These are phyloP conservation scores for Sequoiadendron giganteum DNA, from an alignment of 75 land plant genomes.

Conservation along the genomic window DNA sequence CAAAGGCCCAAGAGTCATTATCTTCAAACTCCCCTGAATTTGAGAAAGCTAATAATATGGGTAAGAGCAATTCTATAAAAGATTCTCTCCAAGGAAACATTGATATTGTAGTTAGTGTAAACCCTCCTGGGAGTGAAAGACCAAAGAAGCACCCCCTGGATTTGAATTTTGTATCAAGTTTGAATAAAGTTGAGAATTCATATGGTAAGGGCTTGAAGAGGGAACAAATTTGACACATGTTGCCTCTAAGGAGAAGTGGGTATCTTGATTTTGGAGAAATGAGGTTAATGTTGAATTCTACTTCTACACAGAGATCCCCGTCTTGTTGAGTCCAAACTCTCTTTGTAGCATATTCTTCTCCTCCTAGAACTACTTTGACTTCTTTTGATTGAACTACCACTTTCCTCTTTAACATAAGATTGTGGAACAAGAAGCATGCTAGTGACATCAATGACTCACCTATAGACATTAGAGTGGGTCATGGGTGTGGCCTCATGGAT, in stretches of 20 bases:
- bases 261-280: no score
- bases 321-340: no score
- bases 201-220: neutral
- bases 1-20: no score
- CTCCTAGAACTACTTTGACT: no score
- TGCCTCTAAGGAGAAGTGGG: neutral
- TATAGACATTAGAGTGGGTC: constrained; percentile 51
- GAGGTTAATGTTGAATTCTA: no score
- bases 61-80: neutral
- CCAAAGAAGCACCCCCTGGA: neutral
- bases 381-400: neutral
- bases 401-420: constrained; percentile 13
- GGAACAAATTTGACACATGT: neutral
- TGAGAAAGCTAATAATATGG: neutral
- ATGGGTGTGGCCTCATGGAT: constrained; percentile 43
- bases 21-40: neutral
- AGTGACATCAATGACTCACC: constrained; percentile 52
- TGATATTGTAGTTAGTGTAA: neutral
- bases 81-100: neutral
- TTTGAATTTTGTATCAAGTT: neutral
- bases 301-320: no score
- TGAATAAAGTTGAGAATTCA: neutral
- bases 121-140: neutral
- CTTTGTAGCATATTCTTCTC: no score
- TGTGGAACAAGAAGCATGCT: constrained; percentile 40